Evolutionary conservation across 345 rosid genomes (phyloP), one percentile per base, ranked within the genome.

Genomic region (Lumnitzera littorea): DNA sequence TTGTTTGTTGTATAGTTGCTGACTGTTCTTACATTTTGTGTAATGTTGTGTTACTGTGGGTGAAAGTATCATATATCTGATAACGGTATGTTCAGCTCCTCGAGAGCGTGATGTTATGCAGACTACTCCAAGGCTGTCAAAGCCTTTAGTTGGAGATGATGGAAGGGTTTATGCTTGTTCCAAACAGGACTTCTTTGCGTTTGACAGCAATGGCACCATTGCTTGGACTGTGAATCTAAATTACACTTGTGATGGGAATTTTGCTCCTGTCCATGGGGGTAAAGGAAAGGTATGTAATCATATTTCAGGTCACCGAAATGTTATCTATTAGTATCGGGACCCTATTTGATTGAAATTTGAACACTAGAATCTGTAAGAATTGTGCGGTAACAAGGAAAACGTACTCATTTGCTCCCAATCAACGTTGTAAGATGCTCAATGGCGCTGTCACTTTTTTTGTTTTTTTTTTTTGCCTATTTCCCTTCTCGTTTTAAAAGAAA

Each of bases 131-230:
- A 70, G 78, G 53, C 96, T 92, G 51, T 87, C 96, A 4, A 85
- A 70, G 60, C 85, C 91, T 55, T 69, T 82, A 24, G 62, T 87
- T 2, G 94, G 88, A 58, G 87, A 84, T 7, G 88, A 80, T 53
- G 82, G 86, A 50, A 79, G 82, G 69, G 63, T 89, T 59, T 87
- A 87, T 61, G 70, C 85, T 56, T 89, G 98, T 62, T 82, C 84
- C 3, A 80, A 75, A 16, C 78, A 69, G 55, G 79, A 74, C 51
- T 72, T 92, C n/a, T 82, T 78, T 52, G 81, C 88, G 51, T 92
- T 92, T 46, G 86, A 85, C 62, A 72, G 67, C 52, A 89, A 85
- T 56, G 96, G 98, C 23, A 80, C 94, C 15, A 64, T 92, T 23
- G 80, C 87, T 50, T 92, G 96, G 98, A 74, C 89, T 0, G 59